Base-by-base conservation (phyloP, 305 asterid species). In the Solanum aculeatissimum region DNA sequence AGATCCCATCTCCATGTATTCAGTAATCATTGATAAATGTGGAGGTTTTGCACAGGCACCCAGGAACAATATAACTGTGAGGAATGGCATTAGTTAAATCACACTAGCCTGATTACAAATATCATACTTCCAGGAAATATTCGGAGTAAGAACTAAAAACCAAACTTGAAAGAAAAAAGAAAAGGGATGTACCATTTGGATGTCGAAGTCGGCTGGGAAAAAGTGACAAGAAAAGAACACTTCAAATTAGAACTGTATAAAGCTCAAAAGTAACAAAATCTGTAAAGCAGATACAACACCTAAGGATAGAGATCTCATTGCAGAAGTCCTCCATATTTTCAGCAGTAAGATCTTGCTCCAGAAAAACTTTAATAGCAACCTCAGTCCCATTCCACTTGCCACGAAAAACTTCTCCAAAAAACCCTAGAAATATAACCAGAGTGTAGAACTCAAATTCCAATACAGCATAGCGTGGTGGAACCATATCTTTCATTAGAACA, bases 311-410 rank as follows among this genome's bases (percentile, higher is more conserved):
- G 85, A 97, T 95, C 87, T 97, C 99, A 58, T 97, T 95, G 94
- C 99, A 97, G 84, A 95, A 97, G 84, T 97, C 99, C 92, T 95
- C 99, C 98, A 95, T 97, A 85, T 95, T 97, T 91, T 97, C 99
- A 82, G 97, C 97, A 87, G 97, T 97, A 86, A 97, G 97, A 88
- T 97, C 99, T 92, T 97, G 99, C 93, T 95, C 99, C 91, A 97
- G 85, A 88, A 97, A 97, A 85, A 95, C 97, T 90, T 97, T 97
- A 85, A 97, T 92, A 60, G 99, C 99, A 89, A 97, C 99, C 86
- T 95, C 98, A 60, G 98, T 94, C 69, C 99, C 99, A 89, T 97
- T 95, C 99, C 99, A 97, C 86, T 88, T 86, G 88, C 99, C 99
- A 85, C 98, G 98, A 81, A 97, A 97, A 86, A 97, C 99, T 90